Percentiles rank a stretch among this genome's conserved stretches.
phyloP scores from a whole-genome alignment of 768 basidiomycete species.

The Phaeolepiota aurea region DNA sequence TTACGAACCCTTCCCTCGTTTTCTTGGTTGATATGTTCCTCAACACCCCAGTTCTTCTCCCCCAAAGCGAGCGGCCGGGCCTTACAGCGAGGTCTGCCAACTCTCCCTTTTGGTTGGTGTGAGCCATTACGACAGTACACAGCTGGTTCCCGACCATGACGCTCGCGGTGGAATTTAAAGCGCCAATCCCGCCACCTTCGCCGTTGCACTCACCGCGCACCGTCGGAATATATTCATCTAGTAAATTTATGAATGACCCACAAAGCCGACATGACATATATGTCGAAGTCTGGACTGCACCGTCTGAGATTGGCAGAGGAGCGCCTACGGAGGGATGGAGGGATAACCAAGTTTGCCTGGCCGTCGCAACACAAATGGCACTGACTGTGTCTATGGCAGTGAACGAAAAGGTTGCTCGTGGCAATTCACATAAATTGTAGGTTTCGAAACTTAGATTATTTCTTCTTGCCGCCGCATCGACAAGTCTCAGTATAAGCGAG shows the following conservation, averaged over 20 bases:
- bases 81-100: conserved; percentile 20
- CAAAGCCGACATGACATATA: conserved; percentile 49
- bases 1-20: conserved; percentile 40
- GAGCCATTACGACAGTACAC: neutral
- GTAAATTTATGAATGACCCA: conserved; percentile 44
- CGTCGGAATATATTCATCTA: conserved; percentile 46
- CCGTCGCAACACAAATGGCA: conserved; percentile 54
- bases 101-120: neutral
- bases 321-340: conserved; percentile 39
- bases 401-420: conserved; percentile 15
- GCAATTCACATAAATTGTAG: neutral
- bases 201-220: conserved; percentile 36
- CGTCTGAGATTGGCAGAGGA: conserved; percentile 43
- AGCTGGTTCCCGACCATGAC: conserved; percentile 63
- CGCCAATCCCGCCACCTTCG: conserved; percentile 39
- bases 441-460: no score
- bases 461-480: no score
- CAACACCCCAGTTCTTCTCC: conserved; percentile 38
- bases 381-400: conserved; percentile 36
- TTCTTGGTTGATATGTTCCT: conserved; percentile 50
- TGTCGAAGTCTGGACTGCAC: conserved; percentile 62
- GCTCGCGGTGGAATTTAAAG: conserved; percentile 56
- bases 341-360: conserved; percentile 56
- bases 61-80: conserved; percentile 32
- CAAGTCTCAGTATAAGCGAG: no score